These are phyloP conservation scores for Acorus gramineus DNA, from an alignment of 106 monocot genomes.

Conservation along the genomic window DNA sequence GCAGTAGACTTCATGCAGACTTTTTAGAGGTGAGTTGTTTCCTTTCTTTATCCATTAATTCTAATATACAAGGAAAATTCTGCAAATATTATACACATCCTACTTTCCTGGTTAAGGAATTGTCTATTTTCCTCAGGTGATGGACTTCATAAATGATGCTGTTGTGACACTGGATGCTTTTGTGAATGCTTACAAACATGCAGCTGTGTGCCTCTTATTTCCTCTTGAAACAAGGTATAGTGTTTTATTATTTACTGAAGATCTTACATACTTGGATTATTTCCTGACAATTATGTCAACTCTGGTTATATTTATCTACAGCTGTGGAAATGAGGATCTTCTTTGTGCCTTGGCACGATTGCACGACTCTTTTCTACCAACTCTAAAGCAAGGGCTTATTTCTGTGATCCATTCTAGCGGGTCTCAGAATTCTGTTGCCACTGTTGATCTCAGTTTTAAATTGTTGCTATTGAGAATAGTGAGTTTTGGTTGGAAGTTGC, in stretches of 20 bases:
- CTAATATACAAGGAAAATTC: too few species aligned
- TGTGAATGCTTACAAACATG: constrained; percentile 60
- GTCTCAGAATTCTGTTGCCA: constrained; percentile 1
- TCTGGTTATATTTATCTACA: constrained; percentile 24
- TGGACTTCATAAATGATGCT: constrained; percentile 97
- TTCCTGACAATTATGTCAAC: not conserved
- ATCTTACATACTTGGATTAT: not conserved
- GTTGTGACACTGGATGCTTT: constrained; percentile 80
- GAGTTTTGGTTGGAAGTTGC: constrained; percentile 76
- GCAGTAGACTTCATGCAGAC: constrained; percentile 43
- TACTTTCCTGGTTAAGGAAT: constrained; percentile 2
- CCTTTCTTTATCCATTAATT: too few species aligned
- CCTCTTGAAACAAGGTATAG: constrained; percentile 65
- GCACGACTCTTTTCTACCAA: constrained; percentile 74
- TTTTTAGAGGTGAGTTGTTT: constrained; percentile 61
- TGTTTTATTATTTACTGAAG: not conserved
- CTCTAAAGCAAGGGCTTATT: constrained; percentile 43
- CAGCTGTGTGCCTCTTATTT: constrained; percentile 41
- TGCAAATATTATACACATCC: too few species aligned
- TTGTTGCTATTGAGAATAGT: constrained; percentile 55
- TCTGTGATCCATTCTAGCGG: constrained; percentile 19
- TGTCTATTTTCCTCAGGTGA: constrained; percentile 41
- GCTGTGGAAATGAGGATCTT: constrained; percentile 57
- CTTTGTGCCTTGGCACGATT: constrained; percentile 51
- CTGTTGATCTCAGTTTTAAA: constrained; percentile 35